phyloP scores from a whole-genome alignment of 345 rosid genomes.

The Fremontodendron californicum region DNA sequence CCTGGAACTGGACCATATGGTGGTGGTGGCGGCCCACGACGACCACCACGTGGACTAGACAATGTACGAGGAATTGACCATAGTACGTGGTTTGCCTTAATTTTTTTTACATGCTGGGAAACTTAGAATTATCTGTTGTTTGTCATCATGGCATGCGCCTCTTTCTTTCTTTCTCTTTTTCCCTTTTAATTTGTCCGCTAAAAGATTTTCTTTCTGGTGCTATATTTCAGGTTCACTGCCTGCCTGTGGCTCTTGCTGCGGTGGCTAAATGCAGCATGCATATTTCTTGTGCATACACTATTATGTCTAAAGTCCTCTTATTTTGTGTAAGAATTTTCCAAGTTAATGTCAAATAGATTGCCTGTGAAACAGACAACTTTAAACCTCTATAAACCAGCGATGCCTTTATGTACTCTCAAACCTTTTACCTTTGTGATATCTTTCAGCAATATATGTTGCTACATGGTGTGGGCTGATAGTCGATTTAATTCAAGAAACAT shows the following conservation, averaged over 20 bases:
- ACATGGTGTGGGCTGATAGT: background rate
- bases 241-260: conserved; percentile 82
- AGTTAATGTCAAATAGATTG: background rate
- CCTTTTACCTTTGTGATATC: background rate
- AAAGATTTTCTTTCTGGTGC: conserved; percentile 33
- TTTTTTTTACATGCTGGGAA: conserved; percentile 4
- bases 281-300: background rate
- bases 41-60: conserved; percentile 75
- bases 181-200: conserved; percentile 34
- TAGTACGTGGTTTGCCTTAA: conserved; percentile 32
- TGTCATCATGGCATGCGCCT: conserved; percentile 15
- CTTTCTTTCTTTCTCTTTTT: conserved; percentile 23
- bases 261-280: conserved; percentile 27
- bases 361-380: background rate
- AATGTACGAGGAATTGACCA: conserved; percentile 74
- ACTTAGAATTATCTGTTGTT: conserved; percentile 22
- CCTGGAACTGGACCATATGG: conserved; percentile 69
- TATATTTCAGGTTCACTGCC: conserved; percentile 52
- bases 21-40: conserved; percentile 56
- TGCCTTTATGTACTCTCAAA: background rate
- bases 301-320: background rate
- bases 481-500: background rate
- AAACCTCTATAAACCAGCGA: background rate
- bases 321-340: background rate
- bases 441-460: background rate